Evolutionary conservation across 768 basidiomycete genomes (phyloP), one percentile per base, ranked within the genome.

Genomic region (Termitomyces eurrhizus): DNA sequence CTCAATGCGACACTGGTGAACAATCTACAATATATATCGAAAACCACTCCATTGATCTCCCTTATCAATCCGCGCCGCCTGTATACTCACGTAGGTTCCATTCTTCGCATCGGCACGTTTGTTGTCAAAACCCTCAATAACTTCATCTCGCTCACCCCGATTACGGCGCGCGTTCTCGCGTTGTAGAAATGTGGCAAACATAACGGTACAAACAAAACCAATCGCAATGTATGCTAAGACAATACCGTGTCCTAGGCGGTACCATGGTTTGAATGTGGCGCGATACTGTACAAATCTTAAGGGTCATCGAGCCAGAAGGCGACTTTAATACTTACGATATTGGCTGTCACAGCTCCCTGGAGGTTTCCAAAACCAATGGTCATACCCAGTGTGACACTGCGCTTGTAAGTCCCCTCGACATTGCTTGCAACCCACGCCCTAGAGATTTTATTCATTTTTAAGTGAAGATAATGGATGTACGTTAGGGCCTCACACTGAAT

Each of bases 11-110:
- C 41, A 24, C 46, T 33, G 50, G 39, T 9, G 21, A 44, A 52
- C 35, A 62, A 55, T 33, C 3, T 84, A 58, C 59, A 65, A 55
- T 65, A 78, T 81, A 72, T 90, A 90, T 61, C 84, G 78, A 70
- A 88, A 90, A n/a, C 89, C 87, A 66, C 88, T 90, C 89, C 88
- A 90, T 55, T 78, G 70, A 65, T 90, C 89, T 3, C 89, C 88
- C 66, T 87, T 89, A 46, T 81, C 80, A 26, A 70, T 74, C 62
- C 79, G 80, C 18, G 88, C 88, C 24, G 80, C 83, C 55, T 83
- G 78, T n/a, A 83, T 73, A 60, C 74, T 84, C 56, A 74, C 71
- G 63, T 77, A 86, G 33, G 65, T 73, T 3, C 87, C 87, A 65
- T 88, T 89, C 49, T 72, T 74, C 55, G 78, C 78, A 56, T 80